Evolutionary conservation across 805 yeast genomes (phyloP).

Genomic region (Starmerella bombi): DNA sequence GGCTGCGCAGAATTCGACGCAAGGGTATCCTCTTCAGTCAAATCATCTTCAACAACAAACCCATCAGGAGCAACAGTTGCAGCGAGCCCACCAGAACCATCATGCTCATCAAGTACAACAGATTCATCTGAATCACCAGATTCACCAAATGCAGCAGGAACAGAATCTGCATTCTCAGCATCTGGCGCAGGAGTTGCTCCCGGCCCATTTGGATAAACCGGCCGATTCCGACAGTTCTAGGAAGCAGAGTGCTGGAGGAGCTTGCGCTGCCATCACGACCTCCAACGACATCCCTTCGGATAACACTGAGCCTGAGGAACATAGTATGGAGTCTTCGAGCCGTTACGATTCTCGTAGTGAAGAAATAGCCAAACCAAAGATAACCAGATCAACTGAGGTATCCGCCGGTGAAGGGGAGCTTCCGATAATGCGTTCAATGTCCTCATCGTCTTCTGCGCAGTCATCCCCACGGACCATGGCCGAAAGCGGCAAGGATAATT

Average conservation of each 20-base stretch:
- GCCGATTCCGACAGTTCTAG: too few relatives aligned
- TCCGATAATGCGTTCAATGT: background rate
- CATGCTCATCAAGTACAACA: background rate
- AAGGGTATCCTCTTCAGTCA: too few relatives aligned
- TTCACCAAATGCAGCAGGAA: too few relatives aligned
- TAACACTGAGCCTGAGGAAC: slow-evolving; percentile 15
- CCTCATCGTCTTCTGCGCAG: background rate
- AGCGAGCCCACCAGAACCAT: background rate
- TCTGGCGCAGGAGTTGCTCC: too few relatives aligned
- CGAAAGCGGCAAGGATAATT: background rate
- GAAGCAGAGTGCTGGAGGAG: too few relatives aligned
- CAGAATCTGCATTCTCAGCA: too few relatives aligned
- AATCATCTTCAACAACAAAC: too few relatives aligned
- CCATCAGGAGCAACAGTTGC: background rate
- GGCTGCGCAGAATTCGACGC: background rate
- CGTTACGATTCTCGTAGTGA: background rate
- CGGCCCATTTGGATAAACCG: too few relatives aligned
- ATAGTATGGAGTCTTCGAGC: slow-evolving; percentile 4
- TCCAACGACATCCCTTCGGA: slow-evolving; percentile 7
- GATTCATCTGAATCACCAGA: too few relatives aligned
- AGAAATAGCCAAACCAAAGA: background rate
- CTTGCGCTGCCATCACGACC: too few relatives aligned
- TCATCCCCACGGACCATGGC: background rate
- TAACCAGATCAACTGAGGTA: background rate
- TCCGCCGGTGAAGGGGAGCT: background rate